Conservation (phyloP, 2,329 filamentous ascomycete species). For the Pseudogymnoascus sp. region DNA sequence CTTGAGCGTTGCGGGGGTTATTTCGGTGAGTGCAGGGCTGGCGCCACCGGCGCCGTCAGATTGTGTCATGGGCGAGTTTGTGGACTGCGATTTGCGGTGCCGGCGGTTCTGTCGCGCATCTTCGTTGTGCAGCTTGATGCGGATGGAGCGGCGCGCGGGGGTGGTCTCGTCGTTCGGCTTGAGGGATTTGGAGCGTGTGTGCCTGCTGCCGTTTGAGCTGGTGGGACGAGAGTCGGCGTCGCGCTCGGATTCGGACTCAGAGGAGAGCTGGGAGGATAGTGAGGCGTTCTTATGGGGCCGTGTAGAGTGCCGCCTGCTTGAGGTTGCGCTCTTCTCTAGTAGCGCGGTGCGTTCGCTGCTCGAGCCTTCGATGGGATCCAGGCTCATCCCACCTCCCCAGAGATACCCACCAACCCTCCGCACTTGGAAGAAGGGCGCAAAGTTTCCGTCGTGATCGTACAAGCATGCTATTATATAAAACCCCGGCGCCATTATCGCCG, state of each 20-base stretch:
- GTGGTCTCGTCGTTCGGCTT: conserved; percentile 49
- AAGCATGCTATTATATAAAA: conserved; percentile 77
- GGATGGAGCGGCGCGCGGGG: conserved; percentile 69
- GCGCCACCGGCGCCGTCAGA: conserved; percentile 32
- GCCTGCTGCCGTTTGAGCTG: conserved; percentile 33
- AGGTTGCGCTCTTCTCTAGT: neutral
- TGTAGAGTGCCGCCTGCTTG: neutral
- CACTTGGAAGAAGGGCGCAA: conserved; percentile 69
- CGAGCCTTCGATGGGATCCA: conserved; percentile 24
- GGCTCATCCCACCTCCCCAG: conserved; percentile 32
- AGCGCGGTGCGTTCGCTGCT: neutral
- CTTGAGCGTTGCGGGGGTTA: conserved; percentile 74
- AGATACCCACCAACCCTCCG: conserved; percentile 46
- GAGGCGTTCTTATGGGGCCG: neutral
- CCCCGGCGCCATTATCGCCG: conserved; percentile 69
- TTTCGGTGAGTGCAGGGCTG: conserved; percentile 34
- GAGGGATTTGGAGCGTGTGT: conserved; percentile 53
- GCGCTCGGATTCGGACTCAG: conserved; percentile 54
- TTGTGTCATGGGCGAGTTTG: conserved; percentile 35
- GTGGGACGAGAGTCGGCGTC: conserved; percentile 22
- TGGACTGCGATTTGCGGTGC: conserved; percentile 51
- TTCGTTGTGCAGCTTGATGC: conserved; percentile 82
- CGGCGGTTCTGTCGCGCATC: conserved; percentile 67
- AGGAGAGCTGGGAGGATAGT: conserved; percentile 55
- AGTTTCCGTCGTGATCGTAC: conserved; percentile 70